Conservation (phyloP, 495 filamentous ascomycete species). For the Lasiosphaeria ovina region DNA sequence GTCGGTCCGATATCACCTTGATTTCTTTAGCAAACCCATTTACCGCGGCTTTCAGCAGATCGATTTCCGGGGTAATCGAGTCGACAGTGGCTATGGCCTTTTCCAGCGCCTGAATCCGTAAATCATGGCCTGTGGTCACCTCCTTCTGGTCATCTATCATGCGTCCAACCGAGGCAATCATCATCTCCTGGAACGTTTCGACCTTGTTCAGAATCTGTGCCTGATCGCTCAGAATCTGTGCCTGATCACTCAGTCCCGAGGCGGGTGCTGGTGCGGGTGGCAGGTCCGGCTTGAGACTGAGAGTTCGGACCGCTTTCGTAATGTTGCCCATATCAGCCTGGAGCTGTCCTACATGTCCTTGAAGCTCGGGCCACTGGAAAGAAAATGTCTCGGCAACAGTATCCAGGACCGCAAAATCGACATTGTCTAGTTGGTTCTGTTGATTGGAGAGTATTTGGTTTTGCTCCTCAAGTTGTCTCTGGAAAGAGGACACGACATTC, state of each 20-base stretch:
- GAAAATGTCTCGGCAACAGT: too few species aligned
- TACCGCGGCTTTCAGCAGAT: neutral
- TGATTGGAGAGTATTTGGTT: neutral
- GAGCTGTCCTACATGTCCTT: too few species aligned
- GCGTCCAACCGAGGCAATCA: neutral
- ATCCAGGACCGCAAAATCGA: too few species aligned
- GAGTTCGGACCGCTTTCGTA: too few species aligned
- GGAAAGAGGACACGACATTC: neutral
- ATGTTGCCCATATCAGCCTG: too few species aligned
- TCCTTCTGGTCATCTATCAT: slow-evolving; percentile 6
- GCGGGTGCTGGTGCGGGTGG: too few species aligned
- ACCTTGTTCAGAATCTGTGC: neutral
- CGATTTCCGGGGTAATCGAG: neutral
- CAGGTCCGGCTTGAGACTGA: too few species aligned
- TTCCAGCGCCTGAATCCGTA: slow-evolving; percentile 3
- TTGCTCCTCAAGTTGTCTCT: neutral
- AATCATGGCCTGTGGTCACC: neutral
- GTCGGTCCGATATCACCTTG: neutral
- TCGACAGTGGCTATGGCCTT: neutral
- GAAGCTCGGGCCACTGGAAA: too few species aligned
- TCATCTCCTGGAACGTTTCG: neutral
- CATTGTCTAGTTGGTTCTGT: too few species aligned
- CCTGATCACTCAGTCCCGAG: too few species aligned
- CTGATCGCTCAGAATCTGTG: too few species aligned
- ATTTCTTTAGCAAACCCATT: neutral